Evolutionary conservation across 1,284 basidiomycete species (phyloP).

Genomic region (Marasmius fiardii): DNA sequence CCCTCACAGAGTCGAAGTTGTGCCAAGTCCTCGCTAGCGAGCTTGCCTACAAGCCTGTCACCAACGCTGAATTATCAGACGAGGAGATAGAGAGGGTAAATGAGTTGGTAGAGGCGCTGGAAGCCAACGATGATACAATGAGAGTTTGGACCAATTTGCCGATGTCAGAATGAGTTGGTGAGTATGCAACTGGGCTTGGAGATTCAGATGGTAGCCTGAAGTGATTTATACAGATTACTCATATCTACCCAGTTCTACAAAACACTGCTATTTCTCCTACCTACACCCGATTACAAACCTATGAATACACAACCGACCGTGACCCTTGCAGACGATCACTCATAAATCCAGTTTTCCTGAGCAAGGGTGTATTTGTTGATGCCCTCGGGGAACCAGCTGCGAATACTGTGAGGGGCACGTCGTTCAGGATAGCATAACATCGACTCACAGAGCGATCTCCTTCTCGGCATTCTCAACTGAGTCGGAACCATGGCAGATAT

Average conservation of each 20-base stretch:
- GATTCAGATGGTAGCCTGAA: neutral
- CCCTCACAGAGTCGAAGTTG: constrained; percentile 32
- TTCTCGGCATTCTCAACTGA: constrained; percentile 88
- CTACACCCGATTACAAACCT: neutral
- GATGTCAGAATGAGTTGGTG: constrained; percentile 14
- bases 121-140: constrained; percentile 61
- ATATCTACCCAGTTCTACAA: too few species aligned
- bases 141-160: constrained; percentile 58
- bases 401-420: constrained; percentile 7
- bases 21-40: constrained; percentile 49
- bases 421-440: neutral
- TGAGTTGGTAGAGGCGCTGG: constrained; percentile 51
- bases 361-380: constrained; percentile 72
- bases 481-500: constrained; percentile 95
- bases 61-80: constrained; percentile 32
- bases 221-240: neutral
- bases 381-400: constrained; percentile 85
- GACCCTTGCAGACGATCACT: constrained; percentile 44
- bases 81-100: constrained; percentile 42
- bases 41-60: constrained; percentile 53
- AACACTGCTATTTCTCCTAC: neutral
- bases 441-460: constrained; percentile 83
- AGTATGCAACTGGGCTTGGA: neutral
- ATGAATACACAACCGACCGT: neutral
- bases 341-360: constrained; percentile 78